Evolutionary conservation across 1,139 yeast genomes (phyloP).

Genomic region (Sugiyamaella grinbergsii): DNA sequence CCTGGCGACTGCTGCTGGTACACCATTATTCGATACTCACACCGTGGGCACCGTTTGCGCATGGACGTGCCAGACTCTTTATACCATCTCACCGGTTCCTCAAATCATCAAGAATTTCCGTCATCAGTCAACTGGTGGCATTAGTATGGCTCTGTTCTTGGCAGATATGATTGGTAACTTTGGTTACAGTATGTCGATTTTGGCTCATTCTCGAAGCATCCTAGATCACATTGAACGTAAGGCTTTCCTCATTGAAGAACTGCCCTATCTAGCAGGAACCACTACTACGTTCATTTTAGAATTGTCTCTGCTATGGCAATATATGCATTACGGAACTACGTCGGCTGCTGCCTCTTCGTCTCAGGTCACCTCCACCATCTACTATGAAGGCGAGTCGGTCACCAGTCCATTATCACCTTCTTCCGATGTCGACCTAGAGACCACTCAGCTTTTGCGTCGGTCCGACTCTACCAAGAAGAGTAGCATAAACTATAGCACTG

Average conservation of each 20-base stretch:
- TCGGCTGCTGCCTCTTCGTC: slow-evolving; percentile 5
- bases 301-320: slow-evolving; percentile 68
- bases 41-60: slow-evolving; percentile 62
- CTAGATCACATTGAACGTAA: slow-evolving; percentile 57
- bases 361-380: slow-evolving; percentile 5
- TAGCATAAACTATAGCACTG: slow-evolving; percentile 4
- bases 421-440: not conserved
- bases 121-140: slow-evolving; percentile 80
- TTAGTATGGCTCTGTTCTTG: slow-evolving; percentile 72
- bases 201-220: slow-evolving; percentile 51
- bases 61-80: slow-evolving; percentile 77
- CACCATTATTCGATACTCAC: slow-evolving; percentile 19
- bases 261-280: slow-evolving; percentile 82
- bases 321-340: slow-evolving; percentile 39
- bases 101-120: slow-evolving; percentile 72
- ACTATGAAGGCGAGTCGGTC: slow-evolving; percentile 9
- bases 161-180: slow-evolving; percentile 76
- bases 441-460: slow-evolving; percentile 1
- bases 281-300: slow-evolving; percentile 80
- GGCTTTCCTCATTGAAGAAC: slow-evolving; percentile 61
- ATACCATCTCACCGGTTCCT: slow-evolving; percentile 76
- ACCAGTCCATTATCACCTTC: slow-evolving; percentile 4
- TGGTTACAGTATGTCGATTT: slow-evolving; percentile 70
- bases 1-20: slow-evolving; percentile 6
- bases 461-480: slow-evolving; percentile 2